Base-by-base conservation (phyloP, 768 basidiomycete species). In the Gyrodon lividus region DNA sequence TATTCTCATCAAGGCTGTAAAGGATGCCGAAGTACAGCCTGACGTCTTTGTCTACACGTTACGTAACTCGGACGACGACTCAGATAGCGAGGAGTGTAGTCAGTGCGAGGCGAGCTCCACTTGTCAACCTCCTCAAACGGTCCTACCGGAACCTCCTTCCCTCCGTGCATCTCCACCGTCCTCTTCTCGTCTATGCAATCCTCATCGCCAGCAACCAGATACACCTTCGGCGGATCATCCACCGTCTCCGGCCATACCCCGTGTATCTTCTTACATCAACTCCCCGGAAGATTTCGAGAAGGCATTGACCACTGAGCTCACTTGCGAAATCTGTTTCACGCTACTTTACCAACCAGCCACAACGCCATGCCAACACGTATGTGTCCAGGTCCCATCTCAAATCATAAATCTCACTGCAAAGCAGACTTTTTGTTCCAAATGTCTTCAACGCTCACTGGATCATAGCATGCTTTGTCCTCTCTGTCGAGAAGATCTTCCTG, bases 321-420 rank as follows among this genome's bases (percentile, higher is more conserved):
- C 82, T 17, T 98, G 96, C 68, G 89, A 94, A 68, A 94, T 98
- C 30, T 98, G 96, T 71, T 89, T 89, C 64, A 78, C 79, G 63
- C 72, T 97, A 34, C 75, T 94, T 57, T 84, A 84, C 70, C 83
- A 91, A 56, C 94, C 96, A 5, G 77, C 94, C 45, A 98, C 96
- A 14, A 90, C 95, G 3, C 90, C 92, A 12, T 98, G 96, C 69
- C 95, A 98, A 68, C 96, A 98, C 72, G 92, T 90, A 64, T 63
- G 86, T 77, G 51, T 31, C 30, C 48, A 46, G 43, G 42, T 33
- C 16, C 50, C 48, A 31, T 41, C 38, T 43, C 47, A 48, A 57
- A 1, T 22, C 46, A 33, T 26, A 28, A 24, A 28, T 41, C 56
- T 56, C 51, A 64, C 45, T 28, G 50, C 39, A 33, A 6, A 19